Percentiles rank a stretch among this genome's conserved stretches.
Conservation (phyloP, 2,329 filamentous ascomycete species). For the Gnomoniopsis smithogilvyi region DNA sequence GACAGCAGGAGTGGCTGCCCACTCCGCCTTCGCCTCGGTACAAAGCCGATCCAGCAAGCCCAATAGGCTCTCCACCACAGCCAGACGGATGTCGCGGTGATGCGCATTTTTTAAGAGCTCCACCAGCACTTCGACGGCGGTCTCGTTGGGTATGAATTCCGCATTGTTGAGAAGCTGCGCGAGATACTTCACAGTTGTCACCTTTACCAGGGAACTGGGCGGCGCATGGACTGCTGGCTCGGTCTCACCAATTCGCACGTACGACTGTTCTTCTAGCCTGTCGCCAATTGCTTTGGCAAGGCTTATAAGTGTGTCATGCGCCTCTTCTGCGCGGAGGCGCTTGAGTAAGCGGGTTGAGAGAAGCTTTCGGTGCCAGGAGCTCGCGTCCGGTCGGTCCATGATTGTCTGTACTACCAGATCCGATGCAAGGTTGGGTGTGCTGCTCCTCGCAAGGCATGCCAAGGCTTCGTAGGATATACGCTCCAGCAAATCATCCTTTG, state of each 20-base stretch:
- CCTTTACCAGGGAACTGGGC: conserved; percentile 6
- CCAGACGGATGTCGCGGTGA: conserved; percentile 10
- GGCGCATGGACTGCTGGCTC: conserved; percentile 3
- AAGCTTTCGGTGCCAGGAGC: conserved; percentile 11
- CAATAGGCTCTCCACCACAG: conserved; percentile 11
- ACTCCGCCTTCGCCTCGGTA: neutral
- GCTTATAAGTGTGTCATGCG: neutral
- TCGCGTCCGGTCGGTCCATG: conserved; percentile 11
- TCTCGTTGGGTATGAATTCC: conserved; percentile 3
- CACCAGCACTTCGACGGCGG: conserved; percentile 4
- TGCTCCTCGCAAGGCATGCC: neutral
- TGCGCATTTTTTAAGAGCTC: conserved; percentile 10
- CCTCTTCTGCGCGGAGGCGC: conserved; percentile 1
- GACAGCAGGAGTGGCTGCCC: neutral
- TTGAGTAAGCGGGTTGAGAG: conserved; percentile 5
- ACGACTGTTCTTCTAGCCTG: conserved; percentile 12
- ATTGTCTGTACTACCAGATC: conserved; percentile 8
- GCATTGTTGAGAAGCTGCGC: conserved; percentile 12
- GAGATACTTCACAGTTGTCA: conserved; percentile 14
- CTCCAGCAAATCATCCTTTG: neutral
- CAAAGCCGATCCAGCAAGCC: conserved; percentile 1
- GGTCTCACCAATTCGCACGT: conserved; percentile 10
- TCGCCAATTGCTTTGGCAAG: conserved; percentile 8
- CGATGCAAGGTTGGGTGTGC: conserved; percentile 3
- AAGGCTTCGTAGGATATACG: conserved; percentile 5